Evolutionary conservation across 306 rosid species (phyloP), one percentile per base, ranked within the genome.

Genomic region (Urtica urens): DNA sequence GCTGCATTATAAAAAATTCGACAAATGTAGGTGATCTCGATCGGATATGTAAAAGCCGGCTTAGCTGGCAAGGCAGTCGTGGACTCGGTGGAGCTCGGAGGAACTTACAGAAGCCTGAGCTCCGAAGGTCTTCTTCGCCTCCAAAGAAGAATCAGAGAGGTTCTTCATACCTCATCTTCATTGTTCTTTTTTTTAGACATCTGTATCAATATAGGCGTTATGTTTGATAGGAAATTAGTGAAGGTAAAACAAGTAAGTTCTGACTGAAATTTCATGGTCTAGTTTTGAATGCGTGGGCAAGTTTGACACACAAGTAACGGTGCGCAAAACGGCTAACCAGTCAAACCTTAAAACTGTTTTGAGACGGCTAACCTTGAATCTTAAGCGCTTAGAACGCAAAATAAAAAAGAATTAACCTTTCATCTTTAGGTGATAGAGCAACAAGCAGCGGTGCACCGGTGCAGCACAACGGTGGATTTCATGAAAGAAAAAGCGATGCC

Each of bases 381-480:
- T n/a, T n/a, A n/a, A n/a, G n/a, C n/a, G n/a, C n/a, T n/a, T n/a
- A n/a, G n/a, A n/a, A n/a, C n/a, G n/a, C n/a, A n/a, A n/a, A n/a
- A n/a, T n/a, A n/a, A n/a, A n/a, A 44, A 27, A 9, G 18, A 16
- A 15, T 28, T 24, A 55, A 27, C 45, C 13, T 11, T 24, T 16
- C 3, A 27, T 53, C 2, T 23, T 38, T 64, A 71, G 81, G 45
- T 70, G 19, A 55, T 64, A 55, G 59, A 67, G 63, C 65, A 40
- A 16, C 69, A 70, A 74, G 76, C 73, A 38, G 40, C 25, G 7
- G 76, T 71, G 27, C 63, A 58, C 31, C 51, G 47, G 29, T 78
- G 81, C 30, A 51, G 44, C 26, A 68, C 76, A 1, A 24, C 11
- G 13, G 73, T 78, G 54, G 71, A 74, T 62, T 70, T 78, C 76